Evolutionary conservation across 345 rosid genomes (phyloP).

Genomic region (Angophora floribunda): DNA sequence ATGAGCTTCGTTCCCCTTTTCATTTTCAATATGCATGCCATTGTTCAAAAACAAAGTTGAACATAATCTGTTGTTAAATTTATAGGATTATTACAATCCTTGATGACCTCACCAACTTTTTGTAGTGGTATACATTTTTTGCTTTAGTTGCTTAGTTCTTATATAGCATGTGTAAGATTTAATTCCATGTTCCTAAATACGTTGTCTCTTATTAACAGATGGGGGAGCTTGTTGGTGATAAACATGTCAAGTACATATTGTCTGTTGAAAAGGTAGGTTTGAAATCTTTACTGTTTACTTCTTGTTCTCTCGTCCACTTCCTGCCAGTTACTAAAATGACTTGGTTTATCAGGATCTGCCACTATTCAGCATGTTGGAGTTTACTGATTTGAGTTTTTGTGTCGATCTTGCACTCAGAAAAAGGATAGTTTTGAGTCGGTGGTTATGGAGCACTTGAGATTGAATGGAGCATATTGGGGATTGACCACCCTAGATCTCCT

Average conservation of each 20-base stretch:
- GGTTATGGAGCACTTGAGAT: constrained; percentile 84
- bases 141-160: background rate
- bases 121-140: background rate
- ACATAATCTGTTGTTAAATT: background rate
- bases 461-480: constrained; percentile 95
- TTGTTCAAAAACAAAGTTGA: background rate
- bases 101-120: background rate
- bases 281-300: background rate
- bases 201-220: background rate
- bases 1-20: background rate
- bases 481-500: constrained; percentile 64
- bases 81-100: background rate
- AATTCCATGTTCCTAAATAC: background rate
- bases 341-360: background rate
- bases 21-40: background rate
- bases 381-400: background rate
- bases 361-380: background rate
- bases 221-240: background rate
- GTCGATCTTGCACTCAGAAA: constrained; percentile 17
- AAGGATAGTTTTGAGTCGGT: constrained; percentile 79
- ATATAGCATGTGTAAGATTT: background rate
- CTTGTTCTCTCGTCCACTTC: background rate
- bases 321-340: background rate
- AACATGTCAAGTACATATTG: background rate
- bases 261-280: background rate